A percentile compares a stretch with the other conserved stretches of the same genome.
Conservation (phyloP, 768 basidiomycete genomes). For the Sarcodon aspratus region DNA sequence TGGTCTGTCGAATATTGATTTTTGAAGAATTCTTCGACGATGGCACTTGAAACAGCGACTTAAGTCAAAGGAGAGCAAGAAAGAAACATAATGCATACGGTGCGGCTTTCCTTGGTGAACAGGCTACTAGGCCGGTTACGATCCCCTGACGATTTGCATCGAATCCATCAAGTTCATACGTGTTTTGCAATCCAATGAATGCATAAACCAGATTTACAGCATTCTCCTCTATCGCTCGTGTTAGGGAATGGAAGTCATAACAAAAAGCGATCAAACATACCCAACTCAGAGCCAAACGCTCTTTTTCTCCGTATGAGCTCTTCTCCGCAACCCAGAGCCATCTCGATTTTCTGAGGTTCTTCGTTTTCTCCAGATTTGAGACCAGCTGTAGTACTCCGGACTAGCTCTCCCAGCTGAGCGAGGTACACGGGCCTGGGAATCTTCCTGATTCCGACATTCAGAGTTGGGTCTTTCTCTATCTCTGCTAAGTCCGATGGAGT, state of each 20-base stretch:
- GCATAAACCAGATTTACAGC: slow-evolving; percentile 71
- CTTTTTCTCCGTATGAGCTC: slow-evolving; percentile 76
- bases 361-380: slow-evolving; percentile 40
- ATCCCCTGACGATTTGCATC: slow-evolving; percentile 65
- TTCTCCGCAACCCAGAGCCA: slow-evolving; percentile 73
- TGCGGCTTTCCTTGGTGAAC: slow-evolving; percentile 66
- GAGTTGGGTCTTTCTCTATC: slow-evolving; percentile 76
- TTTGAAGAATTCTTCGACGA: slow-evolving; percentile 91
- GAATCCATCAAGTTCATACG: slow-evolving; percentile 77
- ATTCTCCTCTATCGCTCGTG: slow-evolving; percentile 64
- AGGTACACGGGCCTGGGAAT: slow-evolving; percentile 83
- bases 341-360: slow-evolving; percentile 68
- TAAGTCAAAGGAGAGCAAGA: neutral
- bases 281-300: slow-evolving; percentile 79
- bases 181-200: slow-evolving; percentile 66
- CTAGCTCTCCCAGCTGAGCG: slow-evolving; percentile 65
- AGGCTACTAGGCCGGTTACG: slow-evolving; percentile 69
- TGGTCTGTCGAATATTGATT: slow-evolving; percentile 87
- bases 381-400: slow-evolving; percentile 45
- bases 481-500: slow-evolving; percentile 73
- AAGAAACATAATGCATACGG: slow-evolving; percentile 44
- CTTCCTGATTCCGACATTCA: slow-evolving; percentile 60
- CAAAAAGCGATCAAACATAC: slow-evolving; percentile 29
- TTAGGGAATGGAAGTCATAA: slow-evolving; percentile 3
- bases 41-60: slow-evolving; percentile 32